A percentile compares a stretch with the other conserved stretches of the same genome.
Evolutionary conservation across 805 yeast species (phyloP).

Genomic region (Nakazawaea peltata): DNA sequence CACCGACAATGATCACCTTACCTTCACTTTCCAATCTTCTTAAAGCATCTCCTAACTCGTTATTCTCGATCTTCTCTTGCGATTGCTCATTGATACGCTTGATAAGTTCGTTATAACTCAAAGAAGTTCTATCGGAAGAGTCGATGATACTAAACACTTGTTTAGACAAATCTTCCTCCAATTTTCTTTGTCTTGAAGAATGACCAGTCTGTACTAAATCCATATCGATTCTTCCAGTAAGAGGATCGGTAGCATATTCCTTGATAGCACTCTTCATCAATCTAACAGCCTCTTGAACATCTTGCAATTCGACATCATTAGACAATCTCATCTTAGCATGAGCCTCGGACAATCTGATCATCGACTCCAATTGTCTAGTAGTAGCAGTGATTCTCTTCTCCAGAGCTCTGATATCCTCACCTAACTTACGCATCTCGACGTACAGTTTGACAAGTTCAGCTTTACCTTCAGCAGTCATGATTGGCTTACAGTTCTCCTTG

Average conservation of each 20-base stretch:
- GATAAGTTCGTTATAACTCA: constrained; percentile 52
- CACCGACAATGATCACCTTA: constrained; percentile 60
- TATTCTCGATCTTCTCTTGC: constrained; percentile 56
- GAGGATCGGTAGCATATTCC: constrained; percentile 97
- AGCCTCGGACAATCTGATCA: constrained; percentile 92
- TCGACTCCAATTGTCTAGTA: constrained; percentile 91
- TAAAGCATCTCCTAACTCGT: constrained; percentile 61
- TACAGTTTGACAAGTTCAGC: constrained; percentile 78
- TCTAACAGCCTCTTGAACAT: constrained; percentile 90
- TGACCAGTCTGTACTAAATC: constrained; percentile 95
- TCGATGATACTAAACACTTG: constrained; percentile 51
- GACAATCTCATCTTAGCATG: constrained; percentile 95
- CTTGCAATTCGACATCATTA: constrained; percentile 59
- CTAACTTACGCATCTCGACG: constrained; percentile 89
- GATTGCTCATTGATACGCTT: constrained; percentile 59
- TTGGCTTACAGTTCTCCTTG: constrained; percentile 79
- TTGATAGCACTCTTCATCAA: constrained; percentile 89
- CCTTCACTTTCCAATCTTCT: constrained; percentile 67
- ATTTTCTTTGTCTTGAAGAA: constrained; percentile 73
- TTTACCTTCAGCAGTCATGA: constrained; percentile 71
- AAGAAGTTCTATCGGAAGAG: constrained; percentile 35
- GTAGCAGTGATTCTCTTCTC: constrained; percentile 96
- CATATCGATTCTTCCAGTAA: constrained; percentile 96
- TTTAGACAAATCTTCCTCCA: constrained; percentile 64
- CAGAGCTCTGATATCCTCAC: constrained; percentile 80